phyloP scores from a whole-genome alignment of 1,139 yeast species.

The Suhomyces bokatorum region DNA sequence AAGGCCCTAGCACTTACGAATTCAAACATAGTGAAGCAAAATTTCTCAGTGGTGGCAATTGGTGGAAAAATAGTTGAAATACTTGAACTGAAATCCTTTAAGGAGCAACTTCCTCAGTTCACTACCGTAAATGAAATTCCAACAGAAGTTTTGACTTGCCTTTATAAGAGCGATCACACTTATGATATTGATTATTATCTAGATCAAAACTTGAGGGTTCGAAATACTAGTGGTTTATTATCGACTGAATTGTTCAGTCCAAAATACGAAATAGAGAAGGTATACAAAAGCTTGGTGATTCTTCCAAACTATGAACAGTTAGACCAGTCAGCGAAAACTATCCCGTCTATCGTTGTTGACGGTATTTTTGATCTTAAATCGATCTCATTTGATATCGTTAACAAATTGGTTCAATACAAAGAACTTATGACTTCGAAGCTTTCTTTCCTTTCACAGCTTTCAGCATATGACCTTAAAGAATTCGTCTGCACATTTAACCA shows the following conservation, averaged over 20 bases:
- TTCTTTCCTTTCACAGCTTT: conserved; percentile 1
- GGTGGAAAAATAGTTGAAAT: neutral
- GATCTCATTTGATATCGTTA: conserved; percentile 14
- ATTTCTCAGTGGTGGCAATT: conserved; percentile 3
- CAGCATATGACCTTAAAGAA: conserved; percentile 23
- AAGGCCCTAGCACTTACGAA: conserved; percentile 4
- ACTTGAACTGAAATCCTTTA: neutral
- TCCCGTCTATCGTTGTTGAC: conserved; percentile 14
- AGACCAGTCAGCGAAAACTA: conserved; percentile 10
- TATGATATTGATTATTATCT: neutral
- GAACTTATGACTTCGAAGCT: conserved; percentile 16
- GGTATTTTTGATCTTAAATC: conserved; percentile 11
- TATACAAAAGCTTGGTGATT: conserved; percentile 1
- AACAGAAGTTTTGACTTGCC: neutral
- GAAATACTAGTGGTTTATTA: neutral
- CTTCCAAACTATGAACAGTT: conserved; percentile 6
- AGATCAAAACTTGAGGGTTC: neutral
- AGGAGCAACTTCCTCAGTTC: neutral
- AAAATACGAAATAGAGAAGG: neutral
- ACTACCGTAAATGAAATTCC: neutral
- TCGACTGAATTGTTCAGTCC: neutral
- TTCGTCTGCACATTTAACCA: conserved; percentile 21
- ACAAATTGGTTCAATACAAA: conserved; percentile 22
- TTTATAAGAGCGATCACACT: neutral
- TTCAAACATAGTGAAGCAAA: conserved; percentile 8